Base-by-base conservation (phyloP, 768 basidiomycete genomes). In the Panaeolus papilionaceus region DNA sequence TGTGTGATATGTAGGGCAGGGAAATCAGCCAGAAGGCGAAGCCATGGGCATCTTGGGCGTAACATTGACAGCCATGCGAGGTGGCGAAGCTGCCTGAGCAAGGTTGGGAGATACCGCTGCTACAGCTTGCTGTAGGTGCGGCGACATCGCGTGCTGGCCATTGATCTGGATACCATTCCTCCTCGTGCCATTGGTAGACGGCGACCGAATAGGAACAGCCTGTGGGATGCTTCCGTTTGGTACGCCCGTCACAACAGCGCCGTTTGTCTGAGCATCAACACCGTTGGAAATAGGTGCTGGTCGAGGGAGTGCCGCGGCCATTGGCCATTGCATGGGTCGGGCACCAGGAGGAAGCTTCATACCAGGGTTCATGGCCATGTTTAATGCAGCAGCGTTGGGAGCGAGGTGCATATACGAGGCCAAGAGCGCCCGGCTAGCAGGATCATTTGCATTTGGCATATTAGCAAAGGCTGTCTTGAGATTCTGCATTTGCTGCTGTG, bases 101-200 rank as follows among this genome's bases (percentile, higher is more conserved):
- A 83, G 80, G 37, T 82, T 82, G 10, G 80, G 80, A 64, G 85
- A 76, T 2, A 86, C 83, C 0, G 84, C 54, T 16, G 28, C 28
- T 33, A 58, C 54, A 16, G 54, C 83, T 23, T 84, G 84, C 62
- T 83, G 85, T 62, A 83, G 71, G 67, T 83, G 86, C 4, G 88
- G 86, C 12, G 87, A 86, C 74, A 85, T 80, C 0, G 83, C 75
- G 64, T 82, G 81, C 66, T 84, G 86, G 3, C 81, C 83, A 18
- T 82, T 81, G 11, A 80, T 71, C 20, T 75, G 74, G 38, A 79
- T 69, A 18, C 75, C 75, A 64, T 73, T 75, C 77, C 79, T 26
- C 80, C 79, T 51, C 86, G 85, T n/a, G 5, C 89, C 88, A 71
- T 87, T 88, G 20, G 85, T 83, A 0, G 89, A 89, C 2, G 88